Evolutionary conservation across 257 asterid genomes (phyloP), one percentile per base, ranked within the genome.

Genomic region (Lantana camara): DNA sequence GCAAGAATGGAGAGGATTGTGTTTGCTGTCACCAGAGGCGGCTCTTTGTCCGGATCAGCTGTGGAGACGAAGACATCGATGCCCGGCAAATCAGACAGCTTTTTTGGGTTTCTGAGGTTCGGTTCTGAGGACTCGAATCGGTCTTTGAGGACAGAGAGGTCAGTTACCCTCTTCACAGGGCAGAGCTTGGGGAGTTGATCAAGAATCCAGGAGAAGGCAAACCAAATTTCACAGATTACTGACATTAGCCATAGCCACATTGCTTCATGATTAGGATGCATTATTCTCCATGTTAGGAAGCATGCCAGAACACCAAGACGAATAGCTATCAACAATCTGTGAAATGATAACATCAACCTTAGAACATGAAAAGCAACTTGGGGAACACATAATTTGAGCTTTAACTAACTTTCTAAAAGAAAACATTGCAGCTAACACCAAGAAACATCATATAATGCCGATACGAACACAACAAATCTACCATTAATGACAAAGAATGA

Each of bases 221-320:
- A 93, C 98, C 98, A 93, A 19, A 90, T 75, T 63, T 93, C 98
- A 64, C 98, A 90, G 9, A 87, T 60, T 1, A 93, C 91, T 5
- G 97, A 90, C 96, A 93, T 87, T 37, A 87, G 10, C 98, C 98
- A 93, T 20, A 92, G 42, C 96, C 98, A 90, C 78, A 87, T 68
- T 11, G 97, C 96, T 13, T 93, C 96, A 13, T 67, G 97, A 65
- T 89, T 93, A 9, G 97, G 96, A 72, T 92, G 95, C 62, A 75
- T 75, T 35, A 89, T 68, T 49, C 97, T 79, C 97, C 98, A 92
- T 62, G 98, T 68, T 6, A 91, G 75, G 75, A 86, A 91, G 66
- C 95, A 89, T 37, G 60, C 90, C 2, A 91, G 82, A 8, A 95
- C 92, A 9, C 72, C 95, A 7, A 89, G 85, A 22, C 96, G 96